These are phyloP conservation scores for Boletus bicolor DNA, from an alignment of 768 basidiomycete genomes.

Conservation along the genomic window DNA sequence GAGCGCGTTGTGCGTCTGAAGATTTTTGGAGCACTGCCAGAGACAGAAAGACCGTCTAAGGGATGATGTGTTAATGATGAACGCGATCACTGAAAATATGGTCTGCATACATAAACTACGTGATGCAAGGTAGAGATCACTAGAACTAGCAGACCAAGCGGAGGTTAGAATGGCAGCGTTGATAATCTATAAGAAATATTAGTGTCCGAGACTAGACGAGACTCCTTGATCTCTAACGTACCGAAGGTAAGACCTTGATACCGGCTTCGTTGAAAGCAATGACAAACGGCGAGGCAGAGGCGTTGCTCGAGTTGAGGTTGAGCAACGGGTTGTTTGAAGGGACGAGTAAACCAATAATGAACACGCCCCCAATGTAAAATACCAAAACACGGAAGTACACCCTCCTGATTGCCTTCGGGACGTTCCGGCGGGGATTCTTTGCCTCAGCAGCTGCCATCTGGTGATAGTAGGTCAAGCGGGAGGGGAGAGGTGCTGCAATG, in stretches of 20 bases:
- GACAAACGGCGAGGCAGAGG: constrained; percentile 53
- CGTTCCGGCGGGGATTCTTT: constrained; percentile 45
- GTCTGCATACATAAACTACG: constrained; percentile 34
- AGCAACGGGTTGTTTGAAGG: constrained; percentile 44
- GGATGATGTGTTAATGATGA: constrained; percentile 16
- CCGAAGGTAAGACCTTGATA: constrained; percentile 55
- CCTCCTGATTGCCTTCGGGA: constrained; percentile 38
- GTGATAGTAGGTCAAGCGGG: neutral
- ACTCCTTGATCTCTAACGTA: constrained; percentile 14
- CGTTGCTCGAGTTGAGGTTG: constrained; percentile 35
- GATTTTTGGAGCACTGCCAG: constrained; percentile 52
- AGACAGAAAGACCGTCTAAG: constrained; percentile 51
- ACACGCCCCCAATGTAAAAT: constrained; percentile 39
- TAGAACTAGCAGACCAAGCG: constrained; percentile 42
- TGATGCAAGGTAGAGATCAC: constrained; percentile 39
- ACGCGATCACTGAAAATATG: neutral
- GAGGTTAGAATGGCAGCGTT: constrained; percentile 44
- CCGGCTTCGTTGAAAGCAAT: constrained; percentile 55
- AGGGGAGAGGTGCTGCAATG: neutral
- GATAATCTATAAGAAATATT: constrained; percentile 21
- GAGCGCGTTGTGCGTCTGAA: constrained; percentile 39
- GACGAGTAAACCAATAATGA: constrained; percentile 49
- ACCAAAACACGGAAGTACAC: constrained; percentile 46
- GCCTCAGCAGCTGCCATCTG: constrained; percentile 47
- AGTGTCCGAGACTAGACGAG: neutral